Evolutionary conservation across 805 yeast genomes (phyloP), one percentile per base, ranked within the genome.

Genomic region (Komagataella pseudopastoris): DNA sequence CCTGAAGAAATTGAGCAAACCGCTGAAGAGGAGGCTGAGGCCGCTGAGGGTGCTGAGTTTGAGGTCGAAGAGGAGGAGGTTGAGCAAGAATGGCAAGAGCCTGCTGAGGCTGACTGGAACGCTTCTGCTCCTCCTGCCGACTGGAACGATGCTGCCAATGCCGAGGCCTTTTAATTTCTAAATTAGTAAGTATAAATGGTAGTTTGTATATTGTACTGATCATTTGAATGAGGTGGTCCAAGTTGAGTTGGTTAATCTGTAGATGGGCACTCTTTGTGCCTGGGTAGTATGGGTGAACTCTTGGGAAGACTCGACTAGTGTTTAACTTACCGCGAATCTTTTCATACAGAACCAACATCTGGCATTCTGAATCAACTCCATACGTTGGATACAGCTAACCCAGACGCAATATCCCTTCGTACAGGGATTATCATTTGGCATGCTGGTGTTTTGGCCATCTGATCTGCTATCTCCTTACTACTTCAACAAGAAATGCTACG

Each of bases 1-100:
- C 99, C 99, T 71, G 98, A 91, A 81, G 99, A 93, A 79, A 85
- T 86, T 75, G 81, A 80, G 67, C 77, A 77, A 58, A 77, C 75
- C 61, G 73, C 72, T 59, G 85, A 77, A 66, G 80, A 76, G 63
- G 78, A 74, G 64, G 80, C 78, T 64, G 86, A 80, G 69, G 84
- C 76, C 66, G 77, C 74, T 61, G 81, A 77, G 65, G 74, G 71
- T 58, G 83, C 75, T 65, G 81, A 75, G 61, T 85, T 76, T 69
- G 77, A 77, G 58, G 80, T 74, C 65, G 77, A 71, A 59, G 83
- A 73, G 65, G 88, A 79, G 72, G 83, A 84, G 80, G 82, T 82
- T 65, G 78, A 71, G 64, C 69, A 73, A 59, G 61, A 59, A 47
- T 60, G 62, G 63, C 63, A 64, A 51, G 76, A 74, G 63, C 79